Evolutionary conservation across 2,329 filamentous ascomycete genomes (phyloP).

Genomic region (Aspergillaceae sp.): DNA sequence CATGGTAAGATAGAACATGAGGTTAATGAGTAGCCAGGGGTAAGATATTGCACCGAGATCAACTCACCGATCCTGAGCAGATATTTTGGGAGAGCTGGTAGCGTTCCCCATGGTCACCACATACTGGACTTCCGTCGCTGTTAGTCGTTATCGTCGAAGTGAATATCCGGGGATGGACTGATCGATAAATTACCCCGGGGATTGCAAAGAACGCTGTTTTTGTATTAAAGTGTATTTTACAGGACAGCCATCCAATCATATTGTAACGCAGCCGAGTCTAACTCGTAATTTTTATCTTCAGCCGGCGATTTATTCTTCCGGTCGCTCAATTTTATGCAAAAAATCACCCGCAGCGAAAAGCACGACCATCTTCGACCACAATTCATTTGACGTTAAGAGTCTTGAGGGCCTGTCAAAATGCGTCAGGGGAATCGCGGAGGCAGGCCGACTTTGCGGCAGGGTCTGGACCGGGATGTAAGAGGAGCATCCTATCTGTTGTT

Average conservation of each 20-base stretch:
- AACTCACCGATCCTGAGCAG: conserved; percentile 75
- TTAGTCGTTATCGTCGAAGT: neutral
- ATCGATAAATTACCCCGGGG: conserved; percentile 1
- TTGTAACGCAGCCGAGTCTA: neutral
- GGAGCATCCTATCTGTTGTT: neutral
- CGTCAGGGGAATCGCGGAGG: conserved; percentile 31
- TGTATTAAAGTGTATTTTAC: neutral
- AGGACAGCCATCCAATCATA: neutral
- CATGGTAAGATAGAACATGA: conserved; percentile 2
- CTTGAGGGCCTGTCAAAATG: conserved; percentile 21
- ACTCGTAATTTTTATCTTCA: neutral
- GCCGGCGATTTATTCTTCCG: conserved; percentile 5
- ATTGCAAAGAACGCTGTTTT: conserved; percentile 11
- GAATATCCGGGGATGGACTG: neutral
- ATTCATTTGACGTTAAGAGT: neutral
- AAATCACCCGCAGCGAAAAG: conserved; percentile 3
- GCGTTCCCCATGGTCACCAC: conserved; percentile 54
- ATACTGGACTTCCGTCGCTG: conserved; percentile 14
- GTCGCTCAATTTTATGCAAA: conserved; percentile 12
- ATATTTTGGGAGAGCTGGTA: conserved; percentile 56
- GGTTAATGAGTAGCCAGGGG: too few species aligned
- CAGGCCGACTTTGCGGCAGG: conserved; percentile 43
- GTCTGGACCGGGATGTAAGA: conserved; percentile 55
- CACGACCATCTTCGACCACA: neutral
- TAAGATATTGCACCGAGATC: neutral